Evolutionary conservation across 441 rosid species (phyloP).

Genomic region (Dalechampia spathulata): DNA sequence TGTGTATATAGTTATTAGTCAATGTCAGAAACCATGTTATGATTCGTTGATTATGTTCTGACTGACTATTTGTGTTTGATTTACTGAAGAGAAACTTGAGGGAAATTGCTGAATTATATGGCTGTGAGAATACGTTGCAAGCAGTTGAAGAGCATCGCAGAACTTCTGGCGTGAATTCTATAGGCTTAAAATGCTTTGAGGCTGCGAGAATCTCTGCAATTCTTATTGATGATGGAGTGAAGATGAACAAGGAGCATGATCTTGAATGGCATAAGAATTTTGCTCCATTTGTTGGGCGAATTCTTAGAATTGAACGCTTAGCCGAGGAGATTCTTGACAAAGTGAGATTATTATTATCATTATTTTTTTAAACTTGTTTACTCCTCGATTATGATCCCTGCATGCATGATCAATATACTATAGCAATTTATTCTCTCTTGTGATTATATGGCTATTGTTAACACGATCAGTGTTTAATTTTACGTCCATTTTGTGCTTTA

Average conservation of each 20-base stretch:
- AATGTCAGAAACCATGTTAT: no score
- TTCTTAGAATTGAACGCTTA: slow-evolving; percentile 68
- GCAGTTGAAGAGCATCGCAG: slow-evolving; percentile 65
- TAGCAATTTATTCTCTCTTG: background rate
- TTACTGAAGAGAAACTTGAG: slow-evolving; percentile 67
- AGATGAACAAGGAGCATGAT: slow-evolving; percentile 63
- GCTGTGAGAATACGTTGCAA: slow-evolving; percentile 50
- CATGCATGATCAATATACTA: no score
- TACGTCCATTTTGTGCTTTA: no score
- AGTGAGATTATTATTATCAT: slow-evolving; percentile 28
- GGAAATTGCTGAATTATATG: slow-evolving; percentile 68
- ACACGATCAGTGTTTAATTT: background rate
- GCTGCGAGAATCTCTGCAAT: slow-evolving; percentile 67
- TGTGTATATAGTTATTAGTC: no score
- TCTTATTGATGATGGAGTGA: slow-evolving; percentile 84
- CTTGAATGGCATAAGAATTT: slow-evolving; percentile 56
- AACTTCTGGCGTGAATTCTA: slow-evolving; percentile 43
- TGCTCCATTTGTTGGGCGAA: slow-evolving; percentile 68
- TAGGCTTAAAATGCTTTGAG: slow-evolving; percentile 53
- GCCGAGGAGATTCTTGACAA: slow-evolving; percentile 74
- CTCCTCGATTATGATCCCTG: background rate
- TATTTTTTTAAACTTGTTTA: background rate
- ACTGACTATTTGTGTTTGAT: background rate
- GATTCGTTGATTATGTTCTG: no score
- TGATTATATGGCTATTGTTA: background rate